phyloP scores from a whole-genome alignment of 2,329 filamentous ascomycete genomes.

The Myrmaecium sp. region DNA sequence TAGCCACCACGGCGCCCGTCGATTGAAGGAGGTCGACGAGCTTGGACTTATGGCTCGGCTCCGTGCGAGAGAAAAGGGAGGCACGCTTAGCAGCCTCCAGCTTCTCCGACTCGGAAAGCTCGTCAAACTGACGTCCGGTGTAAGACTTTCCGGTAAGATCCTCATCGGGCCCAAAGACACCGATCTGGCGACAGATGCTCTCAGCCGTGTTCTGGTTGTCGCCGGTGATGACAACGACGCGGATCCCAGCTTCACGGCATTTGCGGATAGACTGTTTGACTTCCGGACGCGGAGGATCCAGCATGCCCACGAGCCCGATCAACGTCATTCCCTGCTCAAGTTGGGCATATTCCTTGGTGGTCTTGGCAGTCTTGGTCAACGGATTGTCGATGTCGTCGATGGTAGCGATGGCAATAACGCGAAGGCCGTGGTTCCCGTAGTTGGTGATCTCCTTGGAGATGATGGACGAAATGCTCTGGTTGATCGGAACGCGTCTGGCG shows the following conservation, averaged over 20 bases:
- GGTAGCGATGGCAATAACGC: conserved; percentile 83
- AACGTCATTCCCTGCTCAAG: conserved; percentile 91
- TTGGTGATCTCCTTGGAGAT: conserved; percentile 67
- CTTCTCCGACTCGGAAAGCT: conserved; percentile 61
- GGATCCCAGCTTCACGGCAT: conserved; percentile 84
- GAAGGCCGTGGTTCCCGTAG: conserved; percentile 82
- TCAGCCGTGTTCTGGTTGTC: conserved; percentile 97
- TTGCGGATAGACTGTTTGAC: conserved; percentile 72
- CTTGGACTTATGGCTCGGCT: conserved; percentile 93
- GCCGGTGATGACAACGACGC: conserved; percentile 94
- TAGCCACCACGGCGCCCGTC: conserved; percentile 85
- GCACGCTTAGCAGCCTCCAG: conserved; percentile 70
- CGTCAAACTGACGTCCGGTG: conserved; percentile 89
- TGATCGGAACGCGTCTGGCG: conserved; percentile 60
- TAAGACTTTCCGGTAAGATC: conserved; percentile 83
- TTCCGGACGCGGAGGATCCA: conserved; percentile 89
- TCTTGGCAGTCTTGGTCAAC: conserved; percentile 58
- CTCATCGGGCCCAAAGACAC: conserved; percentile 70
- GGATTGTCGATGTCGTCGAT: conserved; percentile 60
- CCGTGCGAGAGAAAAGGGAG: conserved; percentile 87
- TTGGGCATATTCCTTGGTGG: conserved; percentile 65
- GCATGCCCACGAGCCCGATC: conserved; percentile 85
- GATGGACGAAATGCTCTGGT: conserved; percentile 49
- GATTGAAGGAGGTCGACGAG: conserved; percentile 92
- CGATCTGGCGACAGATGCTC: conserved; percentile 93